A percentile compares a stretch with the other conserved stretches of the same genome.
Evolutionary conservation across 306 rosid genomes (phyloP).

Genomic region (Betula pendula): DNA sequence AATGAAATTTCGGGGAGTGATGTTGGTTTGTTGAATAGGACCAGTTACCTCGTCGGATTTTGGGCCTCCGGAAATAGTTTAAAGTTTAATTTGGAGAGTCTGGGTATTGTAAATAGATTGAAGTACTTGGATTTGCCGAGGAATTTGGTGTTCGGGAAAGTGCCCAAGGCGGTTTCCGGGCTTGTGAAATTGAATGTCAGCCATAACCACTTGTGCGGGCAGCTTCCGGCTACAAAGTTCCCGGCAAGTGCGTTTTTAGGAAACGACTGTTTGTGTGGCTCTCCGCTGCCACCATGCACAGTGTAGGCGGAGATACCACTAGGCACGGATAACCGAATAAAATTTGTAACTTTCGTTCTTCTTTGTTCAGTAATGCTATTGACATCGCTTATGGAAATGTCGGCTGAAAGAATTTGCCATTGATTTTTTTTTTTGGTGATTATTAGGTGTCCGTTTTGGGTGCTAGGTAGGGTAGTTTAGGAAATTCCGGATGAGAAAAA

Average conservation of each 20-base stretch:
- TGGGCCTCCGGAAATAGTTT: slow-evolving; percentile 57
- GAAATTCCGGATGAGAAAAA: no score
- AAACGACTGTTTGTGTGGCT: slow-evolving; percentile 79
- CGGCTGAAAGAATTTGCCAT: neutral
- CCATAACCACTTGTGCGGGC: slow-evolving; percentile 69
- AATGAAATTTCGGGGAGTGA: slow-evolving; percentile 67
- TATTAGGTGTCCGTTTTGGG: no score
- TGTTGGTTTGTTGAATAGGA: slow-evolving; percentile 54
- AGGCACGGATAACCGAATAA: neutral
- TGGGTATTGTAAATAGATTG: slow-evolving; percentile 55
- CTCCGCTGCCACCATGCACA: slow-evolving; percentile 69
- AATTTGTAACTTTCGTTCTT: no score
- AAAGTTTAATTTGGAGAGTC: slow-evolving; percentile 49
- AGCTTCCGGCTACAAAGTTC: slow-evolving; percentile 59
- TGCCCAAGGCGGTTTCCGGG: slow-evolving; percentile 50
- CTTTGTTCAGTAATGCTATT: no score
- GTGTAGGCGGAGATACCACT: neutral
- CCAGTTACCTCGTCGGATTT: slow-evolving; percentile 72
- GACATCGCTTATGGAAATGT: no score
- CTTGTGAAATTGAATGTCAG: slow-evolving; percentile 65
- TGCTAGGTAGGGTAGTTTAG: no score
- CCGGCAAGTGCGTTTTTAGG: slow-evolving; percentile 60
- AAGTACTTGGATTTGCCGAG: slow-evolving; percentile 67
- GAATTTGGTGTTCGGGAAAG: slow-evolving; percentile 65
- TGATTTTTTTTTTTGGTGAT: no score